Base-by-base conservation (phyloP, 352 stramenopile species). In the Pythium sp. region DNA sequence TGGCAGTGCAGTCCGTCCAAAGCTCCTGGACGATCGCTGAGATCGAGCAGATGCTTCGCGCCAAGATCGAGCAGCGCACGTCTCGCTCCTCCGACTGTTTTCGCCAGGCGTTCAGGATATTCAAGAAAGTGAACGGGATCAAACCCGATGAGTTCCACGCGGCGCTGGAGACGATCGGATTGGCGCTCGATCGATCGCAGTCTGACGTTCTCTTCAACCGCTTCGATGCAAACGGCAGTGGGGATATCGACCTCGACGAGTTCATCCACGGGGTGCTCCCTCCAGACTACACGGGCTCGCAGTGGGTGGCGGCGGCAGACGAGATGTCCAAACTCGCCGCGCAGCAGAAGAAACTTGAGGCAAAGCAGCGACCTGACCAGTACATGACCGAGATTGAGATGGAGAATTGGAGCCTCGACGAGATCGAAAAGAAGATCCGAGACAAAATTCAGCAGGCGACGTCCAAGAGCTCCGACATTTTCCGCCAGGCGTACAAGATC, bases 61-160 rank as follows among this genome's bases (percentile, higher is more conserved):
- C 88, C 41, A 94, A 94, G 72, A 94, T 94, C 46, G 86, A 94
- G 72, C 84, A 94, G 65, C 82, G 80, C 36, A 94, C 86, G 28
- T 93, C 84, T 18, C 66, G 74, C 34, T 94, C 86, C 0, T 92
- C 84, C 0, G 86, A 94, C 60, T 92, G 86, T 61, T 94, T 94
- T 62, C 74, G 86, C 14, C 86, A 94, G 59, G 84, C 86, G 2
- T 92, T 92, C 63, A 77, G 76, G 38, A 92, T 94, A 62, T 94
- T 94, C 66, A 92, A 92, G 51, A 94, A 94, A 57, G 82, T 89
- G 7, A 92, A 90, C 55, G 83, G 83, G n/a, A 94, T 94, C 43
- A 78, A 81, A 12, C 82, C 82, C 1, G 68, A 87, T 43, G 84
- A 94, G 46, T 93, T 94, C 69, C 84, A 92, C 59, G 69, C 75